Evolutionary conservation across 768 basidiomycete genomes (phyloP), one percentile per base, ranked within the genome.

Genomic region (Scleroderma citrinum): DNA sequence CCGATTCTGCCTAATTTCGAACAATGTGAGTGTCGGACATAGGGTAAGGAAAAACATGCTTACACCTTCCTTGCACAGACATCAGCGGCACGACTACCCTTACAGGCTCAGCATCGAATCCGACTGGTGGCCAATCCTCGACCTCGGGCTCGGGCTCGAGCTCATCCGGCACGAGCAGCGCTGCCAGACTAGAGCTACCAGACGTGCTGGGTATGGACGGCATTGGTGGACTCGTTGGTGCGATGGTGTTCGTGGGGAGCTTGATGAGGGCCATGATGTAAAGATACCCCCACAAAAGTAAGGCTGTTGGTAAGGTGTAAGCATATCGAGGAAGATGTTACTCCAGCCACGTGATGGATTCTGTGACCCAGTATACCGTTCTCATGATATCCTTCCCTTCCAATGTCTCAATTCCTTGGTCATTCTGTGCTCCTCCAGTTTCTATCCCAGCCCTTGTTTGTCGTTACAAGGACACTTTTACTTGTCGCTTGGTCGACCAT

Each of bases 1-100:
- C 69, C 70, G 44, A 57, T 70, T 0, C 53, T 71, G 49, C 75
- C 74, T 10, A 47, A 29, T 3, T 82, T 81, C 55, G 59, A 66
- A 1, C 66, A 78, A 56, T 79, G 80, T 80, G 26, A 1, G 59
- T 55, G 21, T 10, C 14, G 29, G 16, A 12, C 8, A 8, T 4
- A 29, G 2, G n/a, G 2, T 29, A 8, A 14, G 7, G 21, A 3
- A 2, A 8, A 8, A 8, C 26, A 31, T 45, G 5, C 42, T 24
- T 14, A 47, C 14, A 34, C 37, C 46, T 2, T 50, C n/a, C 34
- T 43, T n/a, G 31, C 30, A 8, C 30, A 64, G 63, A 66, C 26
- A 54, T 64, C 38, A 30, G 50, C 10, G 63, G 63, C 3, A 66
- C 64, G 7, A 62, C 59, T 2, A 55, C 62, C 2, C 7, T 65